Conservation (phyloP, 345 rosid species). For the Sisymbrium irio region DNA sequence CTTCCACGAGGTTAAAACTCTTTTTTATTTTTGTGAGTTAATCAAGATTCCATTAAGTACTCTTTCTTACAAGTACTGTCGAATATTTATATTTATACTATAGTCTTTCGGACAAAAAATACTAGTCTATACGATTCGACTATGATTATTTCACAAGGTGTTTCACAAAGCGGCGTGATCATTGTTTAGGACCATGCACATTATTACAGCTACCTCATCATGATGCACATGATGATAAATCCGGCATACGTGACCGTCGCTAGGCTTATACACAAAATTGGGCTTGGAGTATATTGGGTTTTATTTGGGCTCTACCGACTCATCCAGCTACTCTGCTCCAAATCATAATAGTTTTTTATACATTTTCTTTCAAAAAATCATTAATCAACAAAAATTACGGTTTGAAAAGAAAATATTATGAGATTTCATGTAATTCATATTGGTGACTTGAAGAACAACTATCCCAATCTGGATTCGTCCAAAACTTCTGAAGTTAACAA, state of each 20-base stretch:
- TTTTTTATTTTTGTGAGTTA: not conserved
- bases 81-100: not conserved
- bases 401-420: not conserved
- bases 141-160: constrained; percentile 24
- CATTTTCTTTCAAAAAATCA: not conserved
- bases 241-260: constrained; percentile 6
- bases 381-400: not conserved
- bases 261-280: not conserved
- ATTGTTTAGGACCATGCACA: constrained; percentile 17
- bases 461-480: not conserved
- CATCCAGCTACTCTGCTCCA: not conserved
- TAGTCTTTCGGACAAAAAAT: too few species aligned
- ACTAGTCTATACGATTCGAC: constrained; percentile 18
- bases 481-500: too few species aligned
- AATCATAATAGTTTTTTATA: not conserved
- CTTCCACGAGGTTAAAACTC: constrained; percentile 15
- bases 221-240: constrained; percentile 19
- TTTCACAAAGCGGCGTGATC: constrained; percentile 25
- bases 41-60: not conserved
- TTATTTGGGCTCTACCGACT: not conserved
- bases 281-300: not conserved
- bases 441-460: too few species aligned
- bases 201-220: constrained; percentile 18
- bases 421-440: too few species aligned
- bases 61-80: not conserved